Base-by-base conservation (phyloP, 2,329 filamentous ascomycete species). In the Exophiala dermatitidis region DNA sequence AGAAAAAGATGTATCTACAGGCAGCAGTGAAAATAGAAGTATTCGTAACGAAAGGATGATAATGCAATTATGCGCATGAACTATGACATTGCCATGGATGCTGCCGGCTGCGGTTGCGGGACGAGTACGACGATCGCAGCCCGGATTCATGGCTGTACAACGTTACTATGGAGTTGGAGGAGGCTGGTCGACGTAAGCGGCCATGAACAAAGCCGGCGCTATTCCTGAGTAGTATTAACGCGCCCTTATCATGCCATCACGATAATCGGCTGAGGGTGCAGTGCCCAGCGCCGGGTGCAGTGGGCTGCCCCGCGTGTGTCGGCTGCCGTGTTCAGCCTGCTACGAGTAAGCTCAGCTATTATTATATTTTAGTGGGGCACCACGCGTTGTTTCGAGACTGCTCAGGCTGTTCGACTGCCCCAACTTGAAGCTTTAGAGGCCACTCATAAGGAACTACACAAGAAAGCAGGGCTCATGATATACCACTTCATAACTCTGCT, bases 21-120 rank as follows among this genome's bases (percentile, higher is more conserved):
- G 53, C 53, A 55, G 48, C 38, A 48, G 53, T 48, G 31, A 55
- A 51, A 55, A 33, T n/a, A 34, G 5, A 45, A 6, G 42, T 45
- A 45, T 32, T 31, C 42, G 42, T 29, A 45, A 32, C 32, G 3
- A 26, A 41, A 41, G 38, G 4, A 28, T 41, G 28, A 41, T 41
- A 41, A 41, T 41, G 38, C 38, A 41, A 5, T 41, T 26, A 28
- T 7, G 28, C 38, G 38, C 4, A 41, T 38, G 36, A 38, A 8
- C 10, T 37, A 29, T n/a, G 34, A 6, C 19, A 19, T 19, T 8
- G 36, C 6, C 4, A 38, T 3, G 38, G 38, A 41, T 41, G n/a
- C 12, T 41, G 38, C 38, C 38, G 38, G n/a, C 12, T 10, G 33
- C 33, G 10, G 19, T 19, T 19, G 19, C 19, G 19, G 19, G 19